Evolutionary conservation across 495 filamentous ascomycete genomes (phyloP).

Genomic region (Penicillium robsamsonii): DNA sequence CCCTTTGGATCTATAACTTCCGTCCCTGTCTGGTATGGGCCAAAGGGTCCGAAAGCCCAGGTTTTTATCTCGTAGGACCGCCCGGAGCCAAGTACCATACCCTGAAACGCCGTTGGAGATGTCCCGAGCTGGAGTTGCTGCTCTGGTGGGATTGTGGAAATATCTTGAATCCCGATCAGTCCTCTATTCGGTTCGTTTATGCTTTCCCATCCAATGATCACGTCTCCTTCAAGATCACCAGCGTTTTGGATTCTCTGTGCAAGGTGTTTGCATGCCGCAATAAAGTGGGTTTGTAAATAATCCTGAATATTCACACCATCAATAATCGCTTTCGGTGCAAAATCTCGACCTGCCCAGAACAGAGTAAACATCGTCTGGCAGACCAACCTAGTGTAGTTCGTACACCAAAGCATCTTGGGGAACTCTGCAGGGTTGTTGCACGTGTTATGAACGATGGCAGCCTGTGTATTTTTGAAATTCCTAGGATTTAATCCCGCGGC

Average conservation of each 20-base stretch:
- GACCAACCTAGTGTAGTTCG: conserved; percentile 86
- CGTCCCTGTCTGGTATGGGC: conserved; percentile 85
- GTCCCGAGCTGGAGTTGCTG: conserved; percentile 93
- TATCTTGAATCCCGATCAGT: conserved; percentile 79
- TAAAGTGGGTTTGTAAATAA: conserved; percentile 85
- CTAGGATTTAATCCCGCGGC: conserved; percentile 86
- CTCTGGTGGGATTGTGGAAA: conserved; percentile 77
- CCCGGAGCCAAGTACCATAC: conserved; percentile 85
- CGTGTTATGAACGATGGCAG: conserved; percentile 91
- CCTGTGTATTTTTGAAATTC: conserved; percentile 81
- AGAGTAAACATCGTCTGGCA: conserved; percentile 90
- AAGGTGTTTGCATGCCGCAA: conserved; percentile 73
- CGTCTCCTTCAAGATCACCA: conserved; percentile 79
- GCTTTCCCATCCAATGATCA: conserved; percentile 96
- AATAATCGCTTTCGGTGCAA: conserved; percentile 93
- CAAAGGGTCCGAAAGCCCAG: conserved; percentile 91
- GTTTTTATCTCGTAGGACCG: conserved; percentile 83
- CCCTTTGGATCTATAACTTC: conserved; percentile 86
- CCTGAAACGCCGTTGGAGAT: conserved; percentile 92
- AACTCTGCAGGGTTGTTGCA: conserved; percentile 83
- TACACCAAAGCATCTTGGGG: conserved; percentile 99
- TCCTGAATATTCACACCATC: conserved; percentile 96
- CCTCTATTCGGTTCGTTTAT: conserved; percentile 93
- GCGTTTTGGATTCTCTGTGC: conserved; percentile 85
- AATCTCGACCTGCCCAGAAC: conserved; percentile 87